Conservation (phyloP, 352 stramenopile genomes). For the Globisporangium recalcitrans region DNA sequence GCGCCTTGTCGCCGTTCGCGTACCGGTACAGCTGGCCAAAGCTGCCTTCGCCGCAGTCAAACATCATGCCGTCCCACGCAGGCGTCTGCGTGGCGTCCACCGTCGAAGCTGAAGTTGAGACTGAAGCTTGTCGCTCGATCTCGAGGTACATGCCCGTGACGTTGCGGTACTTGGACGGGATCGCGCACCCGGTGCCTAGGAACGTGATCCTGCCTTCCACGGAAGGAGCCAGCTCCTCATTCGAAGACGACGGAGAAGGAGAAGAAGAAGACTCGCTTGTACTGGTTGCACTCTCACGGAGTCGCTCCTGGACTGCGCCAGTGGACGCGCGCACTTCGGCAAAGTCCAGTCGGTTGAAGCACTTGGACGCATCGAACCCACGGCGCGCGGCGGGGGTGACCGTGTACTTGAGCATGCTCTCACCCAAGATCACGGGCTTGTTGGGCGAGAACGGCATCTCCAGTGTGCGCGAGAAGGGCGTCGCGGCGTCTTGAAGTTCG, state of each 20-base stretch:
- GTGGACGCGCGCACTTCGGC: slow-evolving; percentile 39
- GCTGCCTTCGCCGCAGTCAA: slow-evolving; percentile 96
- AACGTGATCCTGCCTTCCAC: slow-evolving; percentile 83
- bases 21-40: slow-evolving; percentile 89
- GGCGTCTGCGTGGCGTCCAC: background rate
- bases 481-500: slow-evolving; percentile 34
- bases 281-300: background rate
- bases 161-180: slow-evolving; percentile 98
- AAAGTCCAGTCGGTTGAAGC: slow-evolving; percentile 46
- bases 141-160: slow-evolving; percentile 94
- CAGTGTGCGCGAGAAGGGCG: slow-evolving; percentile 30
- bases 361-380: slow-evolving; percentile 52
- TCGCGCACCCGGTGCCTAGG: slow-evolving; percentile 94
- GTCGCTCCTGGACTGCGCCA: slow-evolving; percentile 12
- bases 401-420: slow-evolving; percentile 74
- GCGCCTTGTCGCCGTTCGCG: slow-evolving; percentile 32
- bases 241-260: too few relatives aligned
- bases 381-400: slow-evolving; percentile 50
- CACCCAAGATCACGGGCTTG: slow-evolving; percentile 35
- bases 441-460: slow-evolving; percentile 20
- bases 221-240: background rate
- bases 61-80: slow-evolving; percentile 70
- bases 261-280: background rate
- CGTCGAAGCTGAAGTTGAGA: background rate
- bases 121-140: slow-evolving; percentile 24